These are phyloP conservation scores for Rhodotorula sp. DNA, from an alignment of 1,284 basidiomycete species.

Conservation along the genomic window DNA sequence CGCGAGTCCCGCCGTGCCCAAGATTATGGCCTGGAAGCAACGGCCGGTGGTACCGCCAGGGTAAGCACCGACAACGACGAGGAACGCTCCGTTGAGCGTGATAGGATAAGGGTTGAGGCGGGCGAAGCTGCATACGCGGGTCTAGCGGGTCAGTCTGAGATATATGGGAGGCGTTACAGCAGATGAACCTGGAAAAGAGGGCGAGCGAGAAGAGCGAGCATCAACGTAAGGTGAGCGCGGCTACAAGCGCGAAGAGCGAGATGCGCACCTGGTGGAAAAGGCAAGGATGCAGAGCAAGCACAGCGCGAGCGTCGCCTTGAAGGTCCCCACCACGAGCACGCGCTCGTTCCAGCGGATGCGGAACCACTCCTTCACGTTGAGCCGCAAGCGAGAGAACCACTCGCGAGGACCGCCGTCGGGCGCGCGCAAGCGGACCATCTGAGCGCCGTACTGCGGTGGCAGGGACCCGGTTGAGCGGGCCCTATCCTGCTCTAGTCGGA, in stretches of 20 bases:
- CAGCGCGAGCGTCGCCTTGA: conserved; percentile 25
- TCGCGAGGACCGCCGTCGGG: background rate
- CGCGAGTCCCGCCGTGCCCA: conserved; percentile 14
- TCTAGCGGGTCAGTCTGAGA: no score
- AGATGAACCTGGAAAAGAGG: no score
- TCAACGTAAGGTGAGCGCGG: background rate
- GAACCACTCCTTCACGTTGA: background rate
- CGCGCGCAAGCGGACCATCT: background rate
- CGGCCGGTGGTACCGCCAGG: conserved; percentile 30
- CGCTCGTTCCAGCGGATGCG: background rate
- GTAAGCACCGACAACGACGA: conserved; percentile 32
- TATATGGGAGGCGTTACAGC: background rate
- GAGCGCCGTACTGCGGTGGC: no score
- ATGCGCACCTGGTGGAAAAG: conserved; percentile 10
- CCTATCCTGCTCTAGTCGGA: background rate
- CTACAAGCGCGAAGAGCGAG: background rate
- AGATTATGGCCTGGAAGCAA: conserved; percentile 27
- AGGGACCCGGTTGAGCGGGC: conserved; percentile 3
- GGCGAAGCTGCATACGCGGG: conserved; percentile 11
- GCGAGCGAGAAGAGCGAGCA: background rate
- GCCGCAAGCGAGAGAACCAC: background rate
- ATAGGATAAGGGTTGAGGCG: conserved; percentile 1
- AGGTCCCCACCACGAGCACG: conserved; percentile 6
- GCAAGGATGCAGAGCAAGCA: conserved; percentile 15
- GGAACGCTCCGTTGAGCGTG: conserved; percentile 21